Conservation (phyloP, 164 flowering plant species). For the Houttuynia cordata region DNA sequence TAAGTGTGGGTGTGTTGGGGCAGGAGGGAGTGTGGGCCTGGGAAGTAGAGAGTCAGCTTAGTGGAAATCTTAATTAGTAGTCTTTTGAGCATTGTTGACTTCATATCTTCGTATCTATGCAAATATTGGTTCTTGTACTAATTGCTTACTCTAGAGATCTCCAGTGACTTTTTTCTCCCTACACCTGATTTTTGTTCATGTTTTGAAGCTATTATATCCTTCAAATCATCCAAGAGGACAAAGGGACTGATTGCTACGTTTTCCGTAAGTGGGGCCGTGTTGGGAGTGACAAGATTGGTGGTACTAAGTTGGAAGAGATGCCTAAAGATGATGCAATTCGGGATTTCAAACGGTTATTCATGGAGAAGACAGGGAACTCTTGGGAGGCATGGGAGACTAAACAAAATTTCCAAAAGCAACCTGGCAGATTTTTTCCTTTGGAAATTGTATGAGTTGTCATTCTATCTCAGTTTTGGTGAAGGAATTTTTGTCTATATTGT, state of each 20-base stretch:
- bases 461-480: conserved; percentile 4
- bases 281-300: conserved; percentile 89
- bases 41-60: no score
- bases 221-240: conserved; percentile 88
- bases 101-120: no score
- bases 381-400: conserved; percentile 92
- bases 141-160: not conserved
- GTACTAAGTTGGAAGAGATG: conserved; percentile 63
- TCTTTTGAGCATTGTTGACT: no score
- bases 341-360: conserved; percentile 79
- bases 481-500: not conserved
- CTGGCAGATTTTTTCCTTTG: conserved; percentile 84
- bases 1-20: no score
- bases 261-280: conserved; percentile 99
- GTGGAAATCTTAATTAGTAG: no score
- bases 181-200: not conserved
- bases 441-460: conserved; percentile 56
- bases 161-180: not conserved
- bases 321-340: conserved; percentile 63
- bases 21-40: no score
- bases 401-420: conserved; percentile 65
- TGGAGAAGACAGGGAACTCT: conserved; percentile 88
- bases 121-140: not conserved
- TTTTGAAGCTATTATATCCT: conserved; percentile 81
- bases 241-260: conserved; percentile 62